These are phyloP conservation scores for Amphibolis antarctica DNA, from an alignment of 106 monocot species.

Conservation along the genomic window DNA sequence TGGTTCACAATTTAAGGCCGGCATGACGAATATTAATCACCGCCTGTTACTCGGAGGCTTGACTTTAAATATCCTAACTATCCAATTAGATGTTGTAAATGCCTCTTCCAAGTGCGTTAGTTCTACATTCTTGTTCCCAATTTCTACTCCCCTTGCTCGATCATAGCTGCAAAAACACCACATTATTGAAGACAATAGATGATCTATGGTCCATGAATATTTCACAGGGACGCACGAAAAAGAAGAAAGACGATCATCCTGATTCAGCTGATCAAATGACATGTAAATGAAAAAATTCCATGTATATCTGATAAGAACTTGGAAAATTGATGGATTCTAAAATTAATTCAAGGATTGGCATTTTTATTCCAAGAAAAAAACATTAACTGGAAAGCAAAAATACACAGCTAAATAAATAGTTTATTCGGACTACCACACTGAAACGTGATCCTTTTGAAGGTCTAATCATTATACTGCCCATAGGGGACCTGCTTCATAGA, in stretches of 20 bases:
- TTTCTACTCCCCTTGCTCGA: conserved; percentile 29
- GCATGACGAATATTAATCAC: not conserved
- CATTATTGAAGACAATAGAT: not conserved
- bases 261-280: no score
- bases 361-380: no score
- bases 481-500: no score
- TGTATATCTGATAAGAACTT: no score
- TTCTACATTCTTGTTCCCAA: conserved; percentile 23
- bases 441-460: no score
- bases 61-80: conserved; percentile 28
- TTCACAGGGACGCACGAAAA: not conserved
- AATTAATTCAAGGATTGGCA: no score
- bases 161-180: conserved; percentile 11
- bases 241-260: not conserved
- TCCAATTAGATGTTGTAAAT: conserved; percentile 30
- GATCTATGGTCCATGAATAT: not conserved
- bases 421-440: no score
- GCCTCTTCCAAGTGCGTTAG: conserved; percentile 25
- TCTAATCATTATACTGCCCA: no score
- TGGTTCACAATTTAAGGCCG: not conserved
- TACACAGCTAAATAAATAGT: no score
- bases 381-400: no score
- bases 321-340: no score
- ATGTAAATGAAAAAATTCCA: no score
- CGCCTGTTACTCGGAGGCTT: conserved; percentile 26